These are phyloP conservation scores for Nothopassalora personata DNA, from an alignment of 2,329 filamentous ascomycete species.

Conservation along the genomic window DNA sequence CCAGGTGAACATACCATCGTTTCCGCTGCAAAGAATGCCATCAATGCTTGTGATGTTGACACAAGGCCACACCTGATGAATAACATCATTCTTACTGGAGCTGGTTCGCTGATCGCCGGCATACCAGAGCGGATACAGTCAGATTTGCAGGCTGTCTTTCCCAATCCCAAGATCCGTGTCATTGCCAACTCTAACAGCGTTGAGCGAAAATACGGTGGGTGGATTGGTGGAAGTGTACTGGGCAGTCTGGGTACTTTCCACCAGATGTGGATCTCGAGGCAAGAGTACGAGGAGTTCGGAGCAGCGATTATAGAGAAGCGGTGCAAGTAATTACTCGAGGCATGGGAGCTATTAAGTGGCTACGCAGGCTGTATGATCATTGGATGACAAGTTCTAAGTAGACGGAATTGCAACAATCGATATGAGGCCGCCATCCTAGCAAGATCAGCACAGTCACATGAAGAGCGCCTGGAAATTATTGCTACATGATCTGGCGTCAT, in stretches of 20 bases:
- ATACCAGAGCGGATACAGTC: constrained; percentile 86
- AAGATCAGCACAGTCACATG: too few relatives aligned
- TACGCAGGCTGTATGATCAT: not conserved
- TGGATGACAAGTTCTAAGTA: not conserved
- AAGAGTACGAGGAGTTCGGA: constrained; percentile 97
- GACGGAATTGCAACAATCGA: not conserved
- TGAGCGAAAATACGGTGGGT: constrained; percentile 86
- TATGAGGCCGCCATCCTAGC: too few relatives aligned
- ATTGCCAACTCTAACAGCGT: constrained; percentile 79
- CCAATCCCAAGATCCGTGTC: constrained; percentile 79
- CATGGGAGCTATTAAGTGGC: not conserved
- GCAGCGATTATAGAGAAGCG: constrained; percentile 87
- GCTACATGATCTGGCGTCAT: too few relatives aligned
- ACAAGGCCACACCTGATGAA: constrained; percentile 74
- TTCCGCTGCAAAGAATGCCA: constrained; percentile 69
- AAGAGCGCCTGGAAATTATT: too few relatives aligned
- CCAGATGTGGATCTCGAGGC: constrained; percentile 97
- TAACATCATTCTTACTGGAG: constrained; percentile 91
- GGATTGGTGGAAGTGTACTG: constrained; percentile 95
- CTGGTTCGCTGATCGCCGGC: constrained; percentile 78
- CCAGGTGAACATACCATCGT: constrained; percentile 70
- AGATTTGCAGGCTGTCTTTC: constrained; percentile 76
- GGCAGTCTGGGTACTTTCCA: constrained; percentile 95
- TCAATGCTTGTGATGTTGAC: constrained; percentile 82
- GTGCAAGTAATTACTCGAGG: constrained; percentile 61